Percentiles rank a stretch among this genome's conserved stretches.
Evolutionary conservation across 2,329 filamentous ascomycete species (phyloP).

Genomic region (Seiridium unicorne): DNA sequence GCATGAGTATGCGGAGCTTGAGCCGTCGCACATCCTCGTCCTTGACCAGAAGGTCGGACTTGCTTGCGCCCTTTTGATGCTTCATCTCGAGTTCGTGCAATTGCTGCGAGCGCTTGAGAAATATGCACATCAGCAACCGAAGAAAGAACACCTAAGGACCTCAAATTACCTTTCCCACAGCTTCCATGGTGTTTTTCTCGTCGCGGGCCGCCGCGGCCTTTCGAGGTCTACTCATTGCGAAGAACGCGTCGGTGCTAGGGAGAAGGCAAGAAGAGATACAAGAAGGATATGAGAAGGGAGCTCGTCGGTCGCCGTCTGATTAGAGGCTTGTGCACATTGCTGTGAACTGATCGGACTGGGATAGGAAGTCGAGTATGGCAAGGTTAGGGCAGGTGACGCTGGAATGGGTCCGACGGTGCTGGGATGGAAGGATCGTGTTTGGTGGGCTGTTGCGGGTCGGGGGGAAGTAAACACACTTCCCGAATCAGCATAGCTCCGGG

Average conservation of each 20-base stretch:
- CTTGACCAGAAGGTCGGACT: conserved; percentile 66
- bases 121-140: neutral
- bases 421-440: conserved; percentile 18
- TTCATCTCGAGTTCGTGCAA: conserved; percentile 64
- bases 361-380: neutral
- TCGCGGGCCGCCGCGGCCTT: conserved; percentile 23
- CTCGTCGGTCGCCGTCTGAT: neutral
- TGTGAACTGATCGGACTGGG: neutral
- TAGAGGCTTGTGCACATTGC: too few species aligned
- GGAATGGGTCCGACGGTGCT: neutral
- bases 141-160: neutral
- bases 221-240: conserved; percentile 22
- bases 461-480: conserved; percentile 21
- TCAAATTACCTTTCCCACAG: conserved; percentile 30
- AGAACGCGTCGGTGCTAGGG: neutral
- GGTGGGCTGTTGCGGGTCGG: conserved; percentile 11
- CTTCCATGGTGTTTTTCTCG: conserved; percentile 32
- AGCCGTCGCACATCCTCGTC: conserved; percentile 73
- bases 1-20: conserved; percentile 66
- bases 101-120: conserved; percentile 39
- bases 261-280: neutral
- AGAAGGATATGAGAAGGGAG: neutral
- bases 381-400: neutral
- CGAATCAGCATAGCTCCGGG: conserved; percentile 12
- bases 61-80: conserved; percentile 64